Conservation (phyloP, 2,329 filamentous ascomycete species). For the Mycogone perniciosa region DNA sequence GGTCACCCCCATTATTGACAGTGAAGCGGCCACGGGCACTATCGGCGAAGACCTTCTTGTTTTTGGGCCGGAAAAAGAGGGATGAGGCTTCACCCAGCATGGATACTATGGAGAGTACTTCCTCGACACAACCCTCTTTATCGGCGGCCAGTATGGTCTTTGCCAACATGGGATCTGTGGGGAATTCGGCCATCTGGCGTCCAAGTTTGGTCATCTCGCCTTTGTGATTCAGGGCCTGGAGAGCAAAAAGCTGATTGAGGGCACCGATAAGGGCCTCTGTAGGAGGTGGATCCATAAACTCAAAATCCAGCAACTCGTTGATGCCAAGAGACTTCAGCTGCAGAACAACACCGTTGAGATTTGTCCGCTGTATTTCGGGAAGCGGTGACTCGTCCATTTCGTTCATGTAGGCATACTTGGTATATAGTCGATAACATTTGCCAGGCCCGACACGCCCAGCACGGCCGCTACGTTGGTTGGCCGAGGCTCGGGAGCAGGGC, state of each 20-base stretch:
- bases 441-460: constrained; percentile 88
- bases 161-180: constrained; percentile 84
- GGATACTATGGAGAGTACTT: constrained; percentile 86
- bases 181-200: constrained; percentile 92
- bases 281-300: constrained; percentile 91
- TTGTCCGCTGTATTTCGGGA: constrained; percentile 88
- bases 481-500: constrained; percentile 84
- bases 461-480: constrained; percentile 86
- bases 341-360: constrained; percentile 76
- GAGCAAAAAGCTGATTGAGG: constrained; percentile 83
- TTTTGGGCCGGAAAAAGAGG: constrained; percentile 90
- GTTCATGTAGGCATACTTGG: constrained; percentile 88
- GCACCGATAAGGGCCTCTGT: constrained; percentile 84
- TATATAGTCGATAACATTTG: constrained; percentile 90
- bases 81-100: constrained; percentile 87
- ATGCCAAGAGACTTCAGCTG: constrained; percentile 86
- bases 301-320: constrained; percentile 86
- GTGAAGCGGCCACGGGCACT: constrained; percentile 85
- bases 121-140: constrained; percentile 86
- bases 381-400: constrained; percentile 89
- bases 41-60: constrained; percentile 95
- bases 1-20: constrained; percentile 83
- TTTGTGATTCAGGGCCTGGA: constrained; percentile 81
- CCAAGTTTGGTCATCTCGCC: constrained; percentile 87
- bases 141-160: constrained; percentile 85